Conservation (phyloP, 2,329 filamentous ascomycete genomes). For the Ceratocystis variospora region DNA sequence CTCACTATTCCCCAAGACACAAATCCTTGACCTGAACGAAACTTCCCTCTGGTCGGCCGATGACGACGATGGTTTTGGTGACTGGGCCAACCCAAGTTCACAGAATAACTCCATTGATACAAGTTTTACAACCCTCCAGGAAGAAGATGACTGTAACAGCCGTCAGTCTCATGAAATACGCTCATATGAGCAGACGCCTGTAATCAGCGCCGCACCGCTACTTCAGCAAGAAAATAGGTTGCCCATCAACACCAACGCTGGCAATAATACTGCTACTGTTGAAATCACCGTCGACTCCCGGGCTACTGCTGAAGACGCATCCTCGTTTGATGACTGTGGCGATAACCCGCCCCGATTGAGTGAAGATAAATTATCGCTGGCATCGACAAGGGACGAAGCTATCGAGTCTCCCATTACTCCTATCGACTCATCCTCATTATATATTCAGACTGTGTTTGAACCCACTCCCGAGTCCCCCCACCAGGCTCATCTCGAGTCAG, state of each 20-base stretch:
- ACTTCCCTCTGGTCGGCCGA: conserved; percentile 13
- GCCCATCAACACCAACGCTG: neutral
- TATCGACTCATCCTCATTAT: neutral
- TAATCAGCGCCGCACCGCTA: neutral
- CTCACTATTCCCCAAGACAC: neutral
- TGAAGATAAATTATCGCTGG: conserved; percentile 7
- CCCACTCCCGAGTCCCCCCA: neutral
- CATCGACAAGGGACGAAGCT: neutral
- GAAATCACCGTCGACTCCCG: conserved; percentile 13
- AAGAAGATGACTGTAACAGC: neutral
- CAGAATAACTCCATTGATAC: conserved; percentile 9
- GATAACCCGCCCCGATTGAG: conserved; percentile 7
- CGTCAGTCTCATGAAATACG: neutral
- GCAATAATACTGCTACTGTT: neutral
- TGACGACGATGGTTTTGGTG: conserved; percentile 13
- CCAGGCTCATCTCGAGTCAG: neutral
- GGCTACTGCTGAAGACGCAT: conserved; percentile 10
- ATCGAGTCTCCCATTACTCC: conserved; percentile 12
- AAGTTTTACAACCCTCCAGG: conserved; percentile 9
- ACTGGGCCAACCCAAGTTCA: conserved; percentile 7
- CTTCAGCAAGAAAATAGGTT: neutral
- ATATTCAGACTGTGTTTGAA: neutral
- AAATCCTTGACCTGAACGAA: conserved; percentile 11
- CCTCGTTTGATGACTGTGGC: neutral
- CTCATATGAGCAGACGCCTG: neutral